Percentiles rank a stretch among this genome's conserved stretches.
These are phyloP conservation scores for Silybum marianum DNA, from an alignment of 129 eudicot species.

Conservation along the genomic window DNA sequence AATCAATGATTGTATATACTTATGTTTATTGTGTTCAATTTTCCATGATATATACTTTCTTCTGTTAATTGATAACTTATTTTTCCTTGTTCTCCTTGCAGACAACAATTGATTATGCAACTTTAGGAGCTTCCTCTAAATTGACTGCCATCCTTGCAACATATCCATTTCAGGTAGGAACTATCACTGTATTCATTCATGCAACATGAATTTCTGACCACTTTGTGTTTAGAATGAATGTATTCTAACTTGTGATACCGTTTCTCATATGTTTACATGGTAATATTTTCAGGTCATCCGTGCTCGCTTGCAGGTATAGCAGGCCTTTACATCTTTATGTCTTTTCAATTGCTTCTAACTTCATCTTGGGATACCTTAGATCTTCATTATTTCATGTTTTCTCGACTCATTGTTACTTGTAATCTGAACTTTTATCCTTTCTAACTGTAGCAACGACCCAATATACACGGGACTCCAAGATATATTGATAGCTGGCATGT, in stretches of 20 bases:
- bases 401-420: neutral
- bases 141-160: constrained; percentile 75
- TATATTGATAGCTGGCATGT: constrained; percentile 87
- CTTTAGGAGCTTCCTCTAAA: constrained; percentile 90
- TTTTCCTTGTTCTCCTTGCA: constrained; percentile 17
- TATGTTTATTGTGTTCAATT: neutral
- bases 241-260: constrained; percentile 13
- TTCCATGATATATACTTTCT: neutral
- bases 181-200: neutral
- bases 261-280: neutral
- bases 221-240: neutral
- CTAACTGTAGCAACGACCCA: constrained; percentile 82
- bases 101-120: constrained; percentile 82
- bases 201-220: neutral
- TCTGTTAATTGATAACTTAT: neutral
- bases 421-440: neutral
- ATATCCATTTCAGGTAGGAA: constrained; percentile 83
- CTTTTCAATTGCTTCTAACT: neutral
- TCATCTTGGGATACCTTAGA: neutral
- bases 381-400: neutral
- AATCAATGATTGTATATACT: neutral
- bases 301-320: constrained; percentile 83
- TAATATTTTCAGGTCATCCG: constrained; percentile 77
- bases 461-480: constrained; percentile 62
- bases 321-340: neutral